These are phyloP conservation scores for Lolium multiflorum DNA, from an alignment of 176 grass and related monocot species.

Conservation along the genomic window DNA sequence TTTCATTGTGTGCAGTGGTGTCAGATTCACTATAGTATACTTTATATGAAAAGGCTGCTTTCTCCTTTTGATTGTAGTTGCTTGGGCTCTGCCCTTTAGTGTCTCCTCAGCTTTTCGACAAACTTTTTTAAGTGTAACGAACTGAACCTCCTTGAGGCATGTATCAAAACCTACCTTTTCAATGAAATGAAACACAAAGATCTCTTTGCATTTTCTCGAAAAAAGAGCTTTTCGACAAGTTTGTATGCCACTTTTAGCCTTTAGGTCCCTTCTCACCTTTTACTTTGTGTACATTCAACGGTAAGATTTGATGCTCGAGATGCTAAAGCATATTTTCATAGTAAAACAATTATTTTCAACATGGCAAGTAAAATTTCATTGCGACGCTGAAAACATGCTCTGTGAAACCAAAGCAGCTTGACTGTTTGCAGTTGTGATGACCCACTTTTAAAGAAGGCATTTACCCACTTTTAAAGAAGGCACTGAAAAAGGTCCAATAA, in stretches of 20 bases:
- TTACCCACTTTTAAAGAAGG: no score
- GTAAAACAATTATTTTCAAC: not conserved
- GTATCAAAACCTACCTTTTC: no score
- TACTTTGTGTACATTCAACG: constrained; percentile 7
- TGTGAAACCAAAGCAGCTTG: not conserved
- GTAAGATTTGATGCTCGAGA: constrained; percentile 8
- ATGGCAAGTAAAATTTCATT: no score
- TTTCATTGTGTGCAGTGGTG: not conserved
- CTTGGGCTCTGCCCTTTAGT: not conserved
- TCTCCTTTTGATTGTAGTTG: not conserved
- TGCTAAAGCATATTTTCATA: constrained; percentile 10
- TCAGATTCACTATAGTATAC: not conserved
- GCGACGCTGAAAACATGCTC: not conserved
- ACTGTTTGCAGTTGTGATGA: not conserved
- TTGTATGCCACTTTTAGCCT: not conserved
- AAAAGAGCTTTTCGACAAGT: not conserved
- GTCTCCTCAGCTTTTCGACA: not conserved
- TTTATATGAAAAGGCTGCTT: not conserved
- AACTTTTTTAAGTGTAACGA: not conserved
- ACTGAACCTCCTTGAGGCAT: no score
- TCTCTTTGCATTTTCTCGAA: no score
- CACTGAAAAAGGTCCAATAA: not conserved
- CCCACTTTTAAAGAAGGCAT: not conserved
- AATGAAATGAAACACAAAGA: no score
- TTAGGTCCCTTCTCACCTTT: not conserved